Percentiles rank a stretch among this genome's conserved stretches.
Conservation (phyloP, 177 flowering plant species). For the Vitis hybrid region DNA sequence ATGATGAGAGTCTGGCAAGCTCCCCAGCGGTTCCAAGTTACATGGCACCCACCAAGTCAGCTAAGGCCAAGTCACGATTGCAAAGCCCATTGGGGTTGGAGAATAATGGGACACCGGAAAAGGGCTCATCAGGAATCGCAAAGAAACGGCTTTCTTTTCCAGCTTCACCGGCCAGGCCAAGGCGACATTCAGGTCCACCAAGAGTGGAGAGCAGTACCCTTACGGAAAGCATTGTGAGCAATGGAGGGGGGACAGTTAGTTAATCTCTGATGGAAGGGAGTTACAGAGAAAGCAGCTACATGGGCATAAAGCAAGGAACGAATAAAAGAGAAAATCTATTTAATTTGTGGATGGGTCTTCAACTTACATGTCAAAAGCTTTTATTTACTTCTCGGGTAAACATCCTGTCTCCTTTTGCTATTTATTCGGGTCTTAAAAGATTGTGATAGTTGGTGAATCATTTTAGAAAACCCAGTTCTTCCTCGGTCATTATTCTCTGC, state of each 20-base stretch:
- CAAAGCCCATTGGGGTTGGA: conserved; percentile 38
- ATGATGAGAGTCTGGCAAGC: conserved; percentile 48
- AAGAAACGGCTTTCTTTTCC: conserved; percentile 65
- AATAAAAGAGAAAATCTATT: not conserved
- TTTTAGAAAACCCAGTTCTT: too few species aligned
- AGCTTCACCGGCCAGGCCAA: conserved; percentile 48
- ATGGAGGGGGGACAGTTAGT: conserved; percentile 10
- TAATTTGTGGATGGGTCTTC: not conserved
- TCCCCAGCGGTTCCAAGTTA: conserved; percentile 48
- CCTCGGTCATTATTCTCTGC: too few species aligned
- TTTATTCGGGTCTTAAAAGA: not conserved
- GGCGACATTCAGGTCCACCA: conserved; percentile 61
- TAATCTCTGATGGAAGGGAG: not conserved
- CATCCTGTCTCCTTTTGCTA: too few species aligned
- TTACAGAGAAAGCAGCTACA: not conserved
- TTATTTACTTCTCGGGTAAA: not conserved
- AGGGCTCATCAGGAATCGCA: conserved; percentile 25
- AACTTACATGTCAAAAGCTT: not conserved
- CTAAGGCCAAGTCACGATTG: conserved; percentile 48
- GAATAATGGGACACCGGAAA: conserved; percentile 39
- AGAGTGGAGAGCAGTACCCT: conserved; percentile 35
- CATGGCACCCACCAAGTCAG: conserved; percentile 54
- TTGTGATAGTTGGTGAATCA: too few species aligned
- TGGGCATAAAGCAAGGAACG: not conserved
- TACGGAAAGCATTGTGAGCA: conserved; percentile 19